Conservation (phyloP, 2,329 filamentous ascomycete species). For the Aspergillus eucalypticola region DNA sequence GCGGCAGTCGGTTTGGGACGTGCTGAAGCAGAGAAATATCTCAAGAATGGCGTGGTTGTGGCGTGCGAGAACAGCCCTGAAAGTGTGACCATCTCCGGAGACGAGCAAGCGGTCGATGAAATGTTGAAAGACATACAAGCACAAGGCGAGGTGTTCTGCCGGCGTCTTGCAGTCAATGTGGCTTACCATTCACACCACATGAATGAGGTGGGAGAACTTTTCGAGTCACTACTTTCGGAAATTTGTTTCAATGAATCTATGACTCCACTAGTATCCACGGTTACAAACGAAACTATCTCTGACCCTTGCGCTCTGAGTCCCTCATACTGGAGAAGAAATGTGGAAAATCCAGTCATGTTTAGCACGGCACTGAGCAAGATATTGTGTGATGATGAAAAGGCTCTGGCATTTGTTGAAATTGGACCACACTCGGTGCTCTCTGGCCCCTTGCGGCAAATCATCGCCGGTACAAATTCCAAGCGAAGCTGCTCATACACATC, state of each 20-base stretch:
- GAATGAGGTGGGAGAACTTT: conserved; percentile 6
- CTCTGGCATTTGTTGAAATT: background rate
- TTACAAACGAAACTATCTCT: background rate
- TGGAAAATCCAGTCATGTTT: background rate
- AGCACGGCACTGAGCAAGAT: background rate
- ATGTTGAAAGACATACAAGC: conserved; percentile 8
- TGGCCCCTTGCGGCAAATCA: background rate
- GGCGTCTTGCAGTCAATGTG: conserved; percentile 16
- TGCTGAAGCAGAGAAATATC: background rate
- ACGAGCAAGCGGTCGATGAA: conserved; percentile 8
- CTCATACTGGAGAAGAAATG: background rate
- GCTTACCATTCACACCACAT: conserved; percentile 19
- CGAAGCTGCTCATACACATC: background rate
- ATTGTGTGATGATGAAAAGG: background rate
- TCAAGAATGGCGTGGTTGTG: conserved; percentile 10
- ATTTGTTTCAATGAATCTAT: background rate
- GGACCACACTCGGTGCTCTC: background rate
- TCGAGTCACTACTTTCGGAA: background rate
- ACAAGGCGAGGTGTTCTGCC: conserved; percentile 6
- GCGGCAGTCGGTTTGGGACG: conserved; percentile 17
- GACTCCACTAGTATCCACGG: background rate
- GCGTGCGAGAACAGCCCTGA: conserved; percentile 21
- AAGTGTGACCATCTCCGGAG: conserved; percentile 20
- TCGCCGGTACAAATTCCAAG: background rate
- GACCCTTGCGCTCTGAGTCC: background rate